Base-by-base conservation (phyloP, 2,329 filamentous ascomycete genomes). In the Cercospora janseana region DNA sequence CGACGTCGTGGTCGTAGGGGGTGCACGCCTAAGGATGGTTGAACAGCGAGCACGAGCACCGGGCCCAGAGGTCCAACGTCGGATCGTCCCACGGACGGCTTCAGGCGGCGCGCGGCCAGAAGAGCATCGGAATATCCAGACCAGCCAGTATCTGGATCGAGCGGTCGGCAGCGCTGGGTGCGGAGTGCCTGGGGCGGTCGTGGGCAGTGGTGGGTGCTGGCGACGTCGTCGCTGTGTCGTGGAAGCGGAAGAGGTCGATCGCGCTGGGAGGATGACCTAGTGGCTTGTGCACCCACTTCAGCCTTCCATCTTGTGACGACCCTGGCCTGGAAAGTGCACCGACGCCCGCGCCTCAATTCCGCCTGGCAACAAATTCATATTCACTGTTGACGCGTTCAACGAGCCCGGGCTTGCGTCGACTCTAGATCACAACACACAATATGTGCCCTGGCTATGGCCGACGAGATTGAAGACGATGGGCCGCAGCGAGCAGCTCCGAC, bases 381-480 rank as follows among this genome's bases (percentile, higher is more conserved):
- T 40, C 35, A 40, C 35, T 24, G 21, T 15, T 20, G n/a, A 40
- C 35, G 26, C n/a, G n/a, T n/a, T n/a, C n/a, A n/a, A n/a, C n/a
- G n/a, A n/a, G n/a, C n/a, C n/a, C n/a, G n/a, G n/a, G n/a, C n/a
- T n/a, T n/a, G n/a, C n/a, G n/a, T n/a, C n/a, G n/a, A n/a, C n/a
- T n/a, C n/a, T n/a, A n/a, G n/a, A n/a, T n/a, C n/a, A n/a, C 34
- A 9, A 37, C 34, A 5, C 9, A 4, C 16, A 35, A 21, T n/a
- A 32, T 26, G 32, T 10, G 32, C 16, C 34, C 15, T 32, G 32
- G 43, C 27, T 1, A 62, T 62, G 58, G 56, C 58, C n/a, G 61
- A 62, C 48, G 61, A 60, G 31, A 63, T 59, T 43, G 52, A 59
- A 46, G 56, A 61, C 32, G 57, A 57, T 48, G 55, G 49, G 15